Base-by-base conservation (phyloP, 1,284 basidiomycete species). In the Acaromyces ingoldii region DNA sequence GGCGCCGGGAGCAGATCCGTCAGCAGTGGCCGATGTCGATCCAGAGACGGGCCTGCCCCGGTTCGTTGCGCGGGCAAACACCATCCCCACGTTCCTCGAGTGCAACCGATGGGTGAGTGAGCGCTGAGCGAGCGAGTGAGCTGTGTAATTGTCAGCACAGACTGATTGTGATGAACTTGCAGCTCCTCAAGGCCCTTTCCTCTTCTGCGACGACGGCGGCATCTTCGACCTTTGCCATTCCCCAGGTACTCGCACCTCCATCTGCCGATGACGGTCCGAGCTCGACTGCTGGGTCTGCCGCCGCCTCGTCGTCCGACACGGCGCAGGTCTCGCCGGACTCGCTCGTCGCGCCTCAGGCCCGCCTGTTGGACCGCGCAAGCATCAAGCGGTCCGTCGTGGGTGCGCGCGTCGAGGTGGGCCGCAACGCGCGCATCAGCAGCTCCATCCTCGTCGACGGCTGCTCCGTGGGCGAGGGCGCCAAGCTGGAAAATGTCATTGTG, bases 301-400 rank as follows among this genome's bases (percentile, higher is more conserved):
- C 43, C 5, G 38, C 51, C 7, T 17, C 36, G 6, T 44, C 51
- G 7, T 36, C 49, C 17, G 46, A 39, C 9, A 86, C 85, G 62
- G 85, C 88, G 1, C 87, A 88, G 64, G 88, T 96, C 62, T 91
- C 90, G 1, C 78, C 82, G 2, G 92, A 97, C 75, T 87, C 85
- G 10, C 82, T 90, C 53, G 80, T 97, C 11, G 89, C 87, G 6
- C 83, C 84, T 42, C 88, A 85, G 3, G 88, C 88, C 9, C 83
- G 84, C 46, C 80, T 98, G 5, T 86, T 85, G 5, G 92, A 96
- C 71, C 84, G 85, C 39, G 84, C 88, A 17, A 85, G 80, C 29
- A 85, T 98, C 76, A 97, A 95, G 76, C 86, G 86, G 62, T 88
- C 86, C 6, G 82, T 92, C 21, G 83, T 97, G 22, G 93, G 93